Percentiles rank a stretch among this genome's conserved stretches.
These are phyloP conservation scores for Lipomyces sp. DNA, from an alignment of 805 yeast genomes.

Conservation along the genomic window DNA sequence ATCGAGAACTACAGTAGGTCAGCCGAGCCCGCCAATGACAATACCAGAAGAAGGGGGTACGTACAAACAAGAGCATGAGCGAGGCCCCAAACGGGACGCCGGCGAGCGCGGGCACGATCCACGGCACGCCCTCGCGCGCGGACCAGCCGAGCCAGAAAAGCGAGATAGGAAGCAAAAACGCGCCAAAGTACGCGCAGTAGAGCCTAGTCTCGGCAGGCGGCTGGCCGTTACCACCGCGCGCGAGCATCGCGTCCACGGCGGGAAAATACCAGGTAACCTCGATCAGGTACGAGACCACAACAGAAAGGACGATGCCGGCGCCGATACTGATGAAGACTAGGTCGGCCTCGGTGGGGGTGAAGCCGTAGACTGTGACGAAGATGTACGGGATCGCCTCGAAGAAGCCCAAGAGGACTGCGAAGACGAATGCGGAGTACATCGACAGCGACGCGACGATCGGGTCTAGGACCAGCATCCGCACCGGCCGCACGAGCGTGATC, in stretches of 20 bases:
- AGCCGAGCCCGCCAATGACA: slow-evolving; percentile 44
- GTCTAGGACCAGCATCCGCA: slow-evolving; percentile 65
- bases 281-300: slow-evolving; percentile 1
- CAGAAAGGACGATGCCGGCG: slow-evolving; percentile 48
- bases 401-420: slow-evolving; percentile 53
- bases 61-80: not conserved
- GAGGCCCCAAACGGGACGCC: slow-evolving; percentile 66
- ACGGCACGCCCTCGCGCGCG: slow-evolving; percentile 55
- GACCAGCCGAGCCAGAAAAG: slow-evolving; percentile 84
- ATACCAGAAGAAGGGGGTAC: slow-evolving; percentile 45
- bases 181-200: slow-evolving; percentile 51
- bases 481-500: slow-evolving; percentile 58
- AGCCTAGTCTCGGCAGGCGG: slow-evolving; percentile 49
- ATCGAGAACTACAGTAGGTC: slow-evolving; percentile 60
- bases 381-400: slow-evolving; percentile 56
- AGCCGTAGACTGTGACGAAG: slow-evolving; percentile 47
- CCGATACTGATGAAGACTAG: slow-evolving; percentile 57
- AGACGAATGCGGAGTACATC: slow-evolving; percentile 49
- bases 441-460: slow-evolving; percentile 62
- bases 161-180: slow-evolving; percentile 59
- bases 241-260: slow-evolving; percentile 20
- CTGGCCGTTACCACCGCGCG: slow-evolving; percentile 44
- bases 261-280: slow-evolving; percentile 12
- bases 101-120: slow-evolving; percentile 71
- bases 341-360: slow-evolving; percentile 49